These are phyloP conservation scores for Calocera viscosa DNA, from an alignment of 768 basidiomycete species.

Conservation along the genomic window DNA sequence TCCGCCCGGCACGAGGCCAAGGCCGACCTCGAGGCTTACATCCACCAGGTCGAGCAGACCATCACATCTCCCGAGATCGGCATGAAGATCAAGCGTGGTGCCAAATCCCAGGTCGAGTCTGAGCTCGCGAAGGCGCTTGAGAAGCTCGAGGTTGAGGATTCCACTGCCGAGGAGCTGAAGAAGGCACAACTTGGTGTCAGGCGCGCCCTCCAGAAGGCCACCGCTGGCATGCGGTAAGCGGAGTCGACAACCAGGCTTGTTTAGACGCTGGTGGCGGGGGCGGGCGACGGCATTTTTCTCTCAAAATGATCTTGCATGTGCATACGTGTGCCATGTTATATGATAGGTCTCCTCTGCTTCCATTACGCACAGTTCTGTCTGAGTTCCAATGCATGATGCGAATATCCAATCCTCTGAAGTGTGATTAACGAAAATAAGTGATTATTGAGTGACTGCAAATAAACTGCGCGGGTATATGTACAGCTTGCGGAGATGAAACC, in stretches of 20 bases:
- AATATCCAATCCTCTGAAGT: not conserved
- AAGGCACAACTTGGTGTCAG: constrained; percentile 93
- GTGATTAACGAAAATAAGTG: not conserved
- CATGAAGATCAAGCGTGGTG: constrained; percentile 97
- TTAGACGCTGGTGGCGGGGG: not conserved
- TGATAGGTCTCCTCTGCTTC: not conserved
- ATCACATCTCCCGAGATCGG: constrained; percentile 94
- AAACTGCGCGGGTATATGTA: not conserved
- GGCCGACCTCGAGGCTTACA: constrained; percentile 93
- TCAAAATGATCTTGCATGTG: constrained; percentile 9
- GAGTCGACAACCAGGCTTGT: not conserved
- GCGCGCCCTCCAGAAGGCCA: constrained; percentile 95
- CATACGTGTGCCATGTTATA: not conserved
- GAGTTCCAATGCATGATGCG: constrained; percentile 7
- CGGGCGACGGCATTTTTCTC: not conserved
- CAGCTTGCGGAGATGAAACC: not conserved
- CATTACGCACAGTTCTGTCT: constrained; percentile 3
- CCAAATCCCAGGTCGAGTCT: constrained; percentile 85
- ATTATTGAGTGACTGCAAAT: not conserved
- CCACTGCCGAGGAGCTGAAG: constrained; percentile 84
- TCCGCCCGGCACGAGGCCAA: constrained; percentile 95
- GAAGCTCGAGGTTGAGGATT: constrained; percentile 96
- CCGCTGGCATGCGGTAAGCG: constrained; percentile 68
- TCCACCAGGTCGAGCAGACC: constrained; percentile 92
- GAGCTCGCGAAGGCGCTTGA: constrained; percentile 97